A percentile compares a stretch with the other conserved stretches of the same genome.
phyloP scores from a whole-genome alignment of 2,329 filamentous ascomycete species.

The Zymoseptoria passerinii region DNA sequence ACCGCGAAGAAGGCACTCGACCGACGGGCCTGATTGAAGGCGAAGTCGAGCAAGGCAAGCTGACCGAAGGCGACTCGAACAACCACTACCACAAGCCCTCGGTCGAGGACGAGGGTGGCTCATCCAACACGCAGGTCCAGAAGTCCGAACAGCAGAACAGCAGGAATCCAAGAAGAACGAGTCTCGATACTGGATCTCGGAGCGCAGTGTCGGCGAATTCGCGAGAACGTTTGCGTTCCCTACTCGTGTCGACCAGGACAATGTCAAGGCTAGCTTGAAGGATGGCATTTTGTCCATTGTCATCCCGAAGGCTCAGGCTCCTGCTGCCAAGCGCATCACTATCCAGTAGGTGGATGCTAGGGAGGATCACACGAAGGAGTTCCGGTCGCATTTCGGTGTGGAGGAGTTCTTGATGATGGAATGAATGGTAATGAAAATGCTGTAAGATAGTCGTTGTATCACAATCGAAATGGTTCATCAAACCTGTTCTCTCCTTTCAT shows the following conservation, averaged over 20 bases:
- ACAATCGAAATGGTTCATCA: not conserved
- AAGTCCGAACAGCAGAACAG: constrained; percentile 28
- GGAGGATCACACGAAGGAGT: not conserved
- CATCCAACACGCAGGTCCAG: constrained; percentile 9
- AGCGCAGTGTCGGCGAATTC: constrained; percentile 53
- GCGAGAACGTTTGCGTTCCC: constrained; percentile 53
- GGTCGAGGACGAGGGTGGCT: constrained; percentile 53
- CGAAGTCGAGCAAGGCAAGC: constrained; percentile 15
- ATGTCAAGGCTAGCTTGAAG: constrained; percentile 53
- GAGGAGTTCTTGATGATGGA: not conserved
- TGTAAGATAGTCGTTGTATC: not conserved
- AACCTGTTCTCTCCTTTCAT: not conserved
- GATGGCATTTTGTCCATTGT: constrained; percentile 51
- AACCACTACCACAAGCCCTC: constrained; percentile 46
- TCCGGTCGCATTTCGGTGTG: not conserved
- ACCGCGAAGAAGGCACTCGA: constrained; percentile 48
- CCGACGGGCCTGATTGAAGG: constrained; percentile 44
- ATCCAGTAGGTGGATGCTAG: constrained; percentile 42
- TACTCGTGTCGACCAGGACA: constrained; percentile 49
- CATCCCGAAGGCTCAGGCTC: constrained; percentile 48
- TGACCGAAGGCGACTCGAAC: constrained; percentile 22
- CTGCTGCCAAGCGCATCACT: constrained; percentile 44
- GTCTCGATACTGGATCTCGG: constrained; percentile 60
- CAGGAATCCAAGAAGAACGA: constrained; percentile 34
- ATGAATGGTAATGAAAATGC: not conserved